Conservation (phyloP, 2,329 filamentous ascomycete species). For the Bimuria novae-zelandiae region DNA sequence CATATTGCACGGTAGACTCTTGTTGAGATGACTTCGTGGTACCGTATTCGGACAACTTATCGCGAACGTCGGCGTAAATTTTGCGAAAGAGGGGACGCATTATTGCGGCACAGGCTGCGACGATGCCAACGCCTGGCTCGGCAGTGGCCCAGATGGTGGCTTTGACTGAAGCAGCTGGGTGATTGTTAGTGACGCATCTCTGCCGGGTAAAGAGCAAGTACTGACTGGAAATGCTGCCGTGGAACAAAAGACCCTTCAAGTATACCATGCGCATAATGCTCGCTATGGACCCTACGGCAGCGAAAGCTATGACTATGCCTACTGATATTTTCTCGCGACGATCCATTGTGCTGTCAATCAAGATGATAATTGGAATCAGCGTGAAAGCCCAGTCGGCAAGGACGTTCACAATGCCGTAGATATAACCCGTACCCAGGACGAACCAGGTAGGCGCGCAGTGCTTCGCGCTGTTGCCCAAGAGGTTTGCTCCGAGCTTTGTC, state of each 20-base stretch:
- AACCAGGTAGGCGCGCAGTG: slow-evolving; percentile 32
- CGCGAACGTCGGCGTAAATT: slow-evolving; percentile 25
- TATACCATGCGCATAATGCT: slow-evolving; percentile 41
- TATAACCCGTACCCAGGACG: slow-evolving; percentile 31
- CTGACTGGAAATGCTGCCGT: slow-evolving; percentile 13
- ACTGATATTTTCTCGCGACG: slow-evolving; percentile 53
- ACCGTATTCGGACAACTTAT: slow-evolving; percentile 20
- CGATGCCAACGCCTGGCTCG: slow-evolving; percentile 57
- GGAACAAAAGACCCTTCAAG: slow-evolving; percentile 29
- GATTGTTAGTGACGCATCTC: too few relatives aligned
- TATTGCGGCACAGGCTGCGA: slow-evolving; percentile 54
- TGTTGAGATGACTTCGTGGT: slow-evolving; percentile 15
- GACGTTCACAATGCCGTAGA: slow-evolving; percentile 39
- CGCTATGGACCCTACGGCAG: slow-evolving; percentile 43
- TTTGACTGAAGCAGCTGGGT: slow-evolving; percentile 40
- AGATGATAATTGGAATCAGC: slow-evolving; percentile 37
- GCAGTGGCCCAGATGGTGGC: slow-evolving; percentile 54
- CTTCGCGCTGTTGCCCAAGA: slow-evolving; percentile 14
- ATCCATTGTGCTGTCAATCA: slow-evolving; percentile 51
- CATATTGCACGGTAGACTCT: slow-evolving; percentile 8
- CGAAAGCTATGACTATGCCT: slow-evolving; percentile 50
- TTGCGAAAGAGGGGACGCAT: slow-evolving; percentile 51
- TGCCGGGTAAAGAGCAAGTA: too few relatives aligned
- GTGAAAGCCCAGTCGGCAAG: slow-evolving; percentile 44
- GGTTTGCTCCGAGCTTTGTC: slow-evolving; percentile 25